Percentiles rank a stretch among this genome's conserved stretches.
Conservation (phyloP, 2,329 filamentous ascomycete genomes). For the Pyricularia pennisetigena region DNA sequence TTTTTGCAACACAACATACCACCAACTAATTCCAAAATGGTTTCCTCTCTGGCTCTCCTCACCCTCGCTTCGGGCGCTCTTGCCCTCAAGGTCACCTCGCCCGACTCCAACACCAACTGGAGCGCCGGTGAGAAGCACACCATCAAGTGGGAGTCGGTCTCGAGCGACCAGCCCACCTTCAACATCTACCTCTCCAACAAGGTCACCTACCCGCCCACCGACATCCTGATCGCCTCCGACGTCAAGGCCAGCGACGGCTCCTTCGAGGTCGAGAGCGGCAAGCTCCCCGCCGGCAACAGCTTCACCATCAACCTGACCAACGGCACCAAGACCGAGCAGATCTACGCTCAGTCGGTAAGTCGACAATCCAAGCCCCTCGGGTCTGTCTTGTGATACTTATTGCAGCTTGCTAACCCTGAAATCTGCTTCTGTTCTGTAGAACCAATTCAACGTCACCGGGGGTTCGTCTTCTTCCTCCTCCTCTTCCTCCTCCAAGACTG, state of each 20-base stretch:
- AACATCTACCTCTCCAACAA: background rate
- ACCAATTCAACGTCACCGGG: background rate
- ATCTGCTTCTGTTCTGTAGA: background rate
- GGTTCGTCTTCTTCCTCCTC: background rate
- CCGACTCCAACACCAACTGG: background rate
- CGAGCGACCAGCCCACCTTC: background rate
- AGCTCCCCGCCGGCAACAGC: background rate
- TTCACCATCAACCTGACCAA: background rate
- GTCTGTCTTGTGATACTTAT: background rate
- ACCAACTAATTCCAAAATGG: background rate
- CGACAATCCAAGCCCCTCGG: background rate
- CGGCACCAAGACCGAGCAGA: conserved; percentile 2
- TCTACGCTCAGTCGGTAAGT: background rate
- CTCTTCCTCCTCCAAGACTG: background rate
- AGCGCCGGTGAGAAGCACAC: background rate
- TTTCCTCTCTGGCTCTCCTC: background rate
- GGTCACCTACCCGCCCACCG: background rate
- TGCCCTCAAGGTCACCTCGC: background rate
- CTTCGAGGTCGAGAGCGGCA: background rate
- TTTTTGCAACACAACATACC: background rate
- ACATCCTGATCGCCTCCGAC: background rate
- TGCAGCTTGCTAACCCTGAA: background rate
- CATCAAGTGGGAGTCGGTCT: background rate
- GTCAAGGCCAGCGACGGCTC: background rate
- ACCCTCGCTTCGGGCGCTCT: background rate